A percentile compares a stretch with the other conserved stretches of the same genome.
Conservation (phyloP, 768 basidiomycete species). For the Russula abietina region DNA sequence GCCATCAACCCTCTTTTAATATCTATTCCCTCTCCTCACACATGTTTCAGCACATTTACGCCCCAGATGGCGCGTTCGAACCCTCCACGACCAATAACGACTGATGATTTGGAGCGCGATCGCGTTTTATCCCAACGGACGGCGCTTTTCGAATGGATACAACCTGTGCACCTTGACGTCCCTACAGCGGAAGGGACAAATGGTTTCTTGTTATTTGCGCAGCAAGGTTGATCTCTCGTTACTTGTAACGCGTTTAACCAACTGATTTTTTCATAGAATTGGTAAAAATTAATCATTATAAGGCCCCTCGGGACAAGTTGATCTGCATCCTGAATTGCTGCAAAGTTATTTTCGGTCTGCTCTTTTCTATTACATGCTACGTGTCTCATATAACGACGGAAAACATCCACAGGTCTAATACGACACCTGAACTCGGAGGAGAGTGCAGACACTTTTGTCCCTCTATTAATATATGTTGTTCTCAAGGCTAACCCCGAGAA, state of each 20-base stretch:
- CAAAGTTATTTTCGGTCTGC: constrained; percentile 97
- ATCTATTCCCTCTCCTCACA: neutral
- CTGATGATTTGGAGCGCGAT: constrained; percentile 96
- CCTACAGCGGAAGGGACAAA: constrained; percentile 66
- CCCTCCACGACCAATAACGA: constrained; percentile 73
- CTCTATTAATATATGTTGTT: constrained; percentile 90
- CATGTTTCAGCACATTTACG: constrained; percentile 72
- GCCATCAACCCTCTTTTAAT: neutral
- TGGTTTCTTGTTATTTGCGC: constrained; percentile 84
- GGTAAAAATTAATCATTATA: constrained; percentile 96
- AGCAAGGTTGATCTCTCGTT: constrained; percentile 57
- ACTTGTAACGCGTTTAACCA: too few species aligned
- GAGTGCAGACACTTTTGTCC: constrained; percentile 91
- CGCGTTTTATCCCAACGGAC: constrained; percentile 86
- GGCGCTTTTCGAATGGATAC: constrained; percentile 84
- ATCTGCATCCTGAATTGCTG: constrained; percentile 97
- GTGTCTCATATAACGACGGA: constrained; percentile 10
- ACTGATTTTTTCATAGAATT: constrained; percentile 50
- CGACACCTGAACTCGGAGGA: constrained; percentile 80
- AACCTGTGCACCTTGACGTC: constrained; percentile 84
- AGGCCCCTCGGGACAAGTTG: constrained; percentile 95
- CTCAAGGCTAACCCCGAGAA: constrained; percentile 92
- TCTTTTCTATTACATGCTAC: constrained; percentile 16
- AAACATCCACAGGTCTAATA: constrained; percentile 59
- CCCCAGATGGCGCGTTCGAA: constrained; percentile 65